phyloP scores from a whole-genome alignment of 495 filamentous ascomycete genomes.

The Usnea hakonensis region DNA sequence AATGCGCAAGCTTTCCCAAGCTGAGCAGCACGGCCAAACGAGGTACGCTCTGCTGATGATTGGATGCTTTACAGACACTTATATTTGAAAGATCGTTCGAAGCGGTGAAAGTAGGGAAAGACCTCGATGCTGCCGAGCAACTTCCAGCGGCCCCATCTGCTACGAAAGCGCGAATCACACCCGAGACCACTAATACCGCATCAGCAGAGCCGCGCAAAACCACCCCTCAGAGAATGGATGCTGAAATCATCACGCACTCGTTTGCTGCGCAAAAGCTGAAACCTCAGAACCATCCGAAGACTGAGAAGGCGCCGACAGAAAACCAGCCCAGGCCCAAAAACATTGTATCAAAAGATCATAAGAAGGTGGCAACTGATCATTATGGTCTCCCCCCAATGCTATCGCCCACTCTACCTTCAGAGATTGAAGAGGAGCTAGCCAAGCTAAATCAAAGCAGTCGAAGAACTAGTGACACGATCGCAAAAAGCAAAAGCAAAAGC shows the following conservation, averaged over 20 bases:
- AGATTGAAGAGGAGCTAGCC: slow-evolving; percentile 41
- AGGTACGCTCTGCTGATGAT: slow-evolving; percentile 23
- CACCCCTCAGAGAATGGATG: background rate
- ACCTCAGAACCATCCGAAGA: background rate
- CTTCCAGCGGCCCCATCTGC: slow-evolving; percentile 26
- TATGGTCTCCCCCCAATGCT: slow-evolving; percentile 35
- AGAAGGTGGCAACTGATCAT: background rate
- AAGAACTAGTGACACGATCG: background rate
- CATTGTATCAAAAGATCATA: slow-evolving; percentile 33
- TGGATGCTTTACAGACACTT: slow-evolving; percentile 11
- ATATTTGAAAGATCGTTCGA: slow-evolving; percentile 22
- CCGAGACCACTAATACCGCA: slow-evolving; percentile 7
- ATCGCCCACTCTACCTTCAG: slow-evolving; percentile 42
- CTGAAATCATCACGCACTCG: background rate
- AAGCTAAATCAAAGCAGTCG: background rate
- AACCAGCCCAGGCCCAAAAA: slow-evolving; percentile 36
- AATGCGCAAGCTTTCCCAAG: slow-evolving; percentile 19
- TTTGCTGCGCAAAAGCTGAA: background rate
- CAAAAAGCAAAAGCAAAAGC: background rate
- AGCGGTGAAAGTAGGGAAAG: slow-evolving; percentile 11
- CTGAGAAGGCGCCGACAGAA: slow-evolving; percentile 8
- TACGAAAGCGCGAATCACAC: slow-evolving; percentile 22
- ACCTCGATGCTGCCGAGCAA: slow-evolving; percentile 31
- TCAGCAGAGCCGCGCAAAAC: background rate
- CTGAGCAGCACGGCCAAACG: slow-evolving; percentile 18